These are phyloP conservation scores for Mortierella polycephala DNA, from an alignment of 371 early-diverging fungal genomes.

Conservation along the genomic window DNA sequence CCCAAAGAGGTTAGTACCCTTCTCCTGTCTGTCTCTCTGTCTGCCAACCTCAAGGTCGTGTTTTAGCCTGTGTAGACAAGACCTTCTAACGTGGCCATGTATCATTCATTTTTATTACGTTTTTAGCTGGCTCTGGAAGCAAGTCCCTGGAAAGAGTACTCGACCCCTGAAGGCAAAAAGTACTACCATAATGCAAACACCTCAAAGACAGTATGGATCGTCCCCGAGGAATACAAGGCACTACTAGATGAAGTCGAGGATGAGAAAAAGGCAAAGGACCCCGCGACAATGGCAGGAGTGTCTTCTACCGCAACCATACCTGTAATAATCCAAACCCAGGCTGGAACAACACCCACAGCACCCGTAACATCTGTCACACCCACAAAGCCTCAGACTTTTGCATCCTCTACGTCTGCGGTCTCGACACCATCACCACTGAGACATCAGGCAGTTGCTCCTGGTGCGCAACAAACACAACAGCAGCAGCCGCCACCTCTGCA, in stretches of 20 bases:
- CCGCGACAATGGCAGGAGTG: constrained; percentile 21
- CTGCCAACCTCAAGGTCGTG: too few species aligned
- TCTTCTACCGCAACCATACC: not conserved
- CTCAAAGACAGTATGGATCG: constrained; percentile 88
- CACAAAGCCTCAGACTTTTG: not conserved
- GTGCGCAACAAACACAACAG: constrained; percentile 17
- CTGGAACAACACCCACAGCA: not conserved
- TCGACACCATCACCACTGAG: constrained; percentile 42
- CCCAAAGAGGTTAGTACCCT: constrained; percentile 71
- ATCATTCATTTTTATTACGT: not conserved
- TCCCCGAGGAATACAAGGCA: constrained; percentile 82
- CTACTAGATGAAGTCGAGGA: constrained; percentile 52
- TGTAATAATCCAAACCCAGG: not conserved
- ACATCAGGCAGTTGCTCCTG: constrained; percentile 25
- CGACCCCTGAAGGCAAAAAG: constrained; percentile 82
- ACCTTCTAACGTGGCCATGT: not conserved
- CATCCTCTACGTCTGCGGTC: constrained; percentile 20
- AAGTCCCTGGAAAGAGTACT: constrained; percentile 90
- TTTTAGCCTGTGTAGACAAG: too few species aligned
- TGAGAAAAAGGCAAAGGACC: constrained; percentile 54
- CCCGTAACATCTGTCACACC: constrained; percentile 20
- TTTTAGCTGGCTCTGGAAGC: constrained; percentile 68
- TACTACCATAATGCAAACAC: constrained; percentile 91
- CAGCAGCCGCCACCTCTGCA: constrained; percentile 5
- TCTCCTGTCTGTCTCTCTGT: too few species aligned